Base-by-base conservation (phyloP, 1,284 basidiomycete genomes). In the Papiliotrema nemorosa region DNA sequence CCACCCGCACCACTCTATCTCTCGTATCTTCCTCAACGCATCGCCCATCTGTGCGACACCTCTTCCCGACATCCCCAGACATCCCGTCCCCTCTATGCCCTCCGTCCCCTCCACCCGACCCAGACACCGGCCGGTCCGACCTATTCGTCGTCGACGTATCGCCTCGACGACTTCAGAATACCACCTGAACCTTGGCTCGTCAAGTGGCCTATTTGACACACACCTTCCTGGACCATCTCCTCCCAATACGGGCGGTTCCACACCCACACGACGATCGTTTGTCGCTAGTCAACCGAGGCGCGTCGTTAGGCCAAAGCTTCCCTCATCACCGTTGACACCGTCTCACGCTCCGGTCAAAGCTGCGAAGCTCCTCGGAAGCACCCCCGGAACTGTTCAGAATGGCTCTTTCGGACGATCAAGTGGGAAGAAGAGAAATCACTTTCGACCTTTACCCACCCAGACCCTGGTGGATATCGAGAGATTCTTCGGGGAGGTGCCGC, bases 401-500 rank as follows among this genome's bases (percentile, higher is more conserved):
- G n/a, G n/a, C 27, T 13, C 29, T 16, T 26, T n/a, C 44, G 26
- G n/a, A 27, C 4, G 44, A 31, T 5, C 12, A 14, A 20, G 33
- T 16, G 34, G 37, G 33, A 40, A 38, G 26, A 22, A 58, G 52
- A 47, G 42, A 44, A 55, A 59, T 20, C 55, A 64, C 31, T 66
- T 56, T 37, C 49, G 66, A 12, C 67, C 69, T 9, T 47, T 71
- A 12, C 67, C 66, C 2, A 57, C 58, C 24, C 38, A 58, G 5
- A 60, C 64, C 10, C 44, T 64, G 34, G 29, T 51, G 18, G 69
- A 69, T 52, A 68, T 68, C 40, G 62, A 69, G 42, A 26, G 49
- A 18, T 71, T 71, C 54, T 69, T 71, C 51, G 67, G 67, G 1
- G 56, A 62, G 10, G 50, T 60, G 1, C 64, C 64, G 29, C 50